Conservation (phyloP, 1,284 basidiomycete genomes). For the Sporisorium exsertum region DNA sequence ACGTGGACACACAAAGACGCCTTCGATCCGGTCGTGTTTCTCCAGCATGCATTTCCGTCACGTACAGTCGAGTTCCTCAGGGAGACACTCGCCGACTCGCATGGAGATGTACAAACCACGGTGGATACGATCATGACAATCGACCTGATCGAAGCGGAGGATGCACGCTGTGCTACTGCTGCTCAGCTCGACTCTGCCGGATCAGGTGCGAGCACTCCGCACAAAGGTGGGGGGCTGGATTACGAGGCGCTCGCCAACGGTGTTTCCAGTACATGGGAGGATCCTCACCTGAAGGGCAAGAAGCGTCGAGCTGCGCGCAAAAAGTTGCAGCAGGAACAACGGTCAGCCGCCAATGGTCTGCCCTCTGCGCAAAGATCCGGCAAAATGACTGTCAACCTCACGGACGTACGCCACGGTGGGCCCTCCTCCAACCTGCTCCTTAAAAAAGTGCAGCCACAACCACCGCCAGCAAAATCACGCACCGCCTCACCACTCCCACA, state of each 20-base stretch:
- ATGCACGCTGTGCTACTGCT: slow-evolving; percentile 26
- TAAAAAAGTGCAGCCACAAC: slow-evolving; percentile 18
- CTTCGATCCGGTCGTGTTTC: slow-evolving; percentile 47
- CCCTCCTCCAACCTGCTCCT: slow-evolving; percentile 16
- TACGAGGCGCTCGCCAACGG: slow-evolving; percentile 50
- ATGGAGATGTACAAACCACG: slow-evolving; percentile 49
- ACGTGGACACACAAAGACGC: slow-evolving; percentile 3
- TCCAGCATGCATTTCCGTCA: slow-evolving; percentile 54
- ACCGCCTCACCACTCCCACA: slow-evolving; percentile 9
- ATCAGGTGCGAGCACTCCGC: neutral
- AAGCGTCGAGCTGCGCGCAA: slow-evolving; percentile 44
- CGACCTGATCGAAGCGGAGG: slow-evolving; percentile 57
- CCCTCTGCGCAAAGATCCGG: slow-evolving; percentile 1
- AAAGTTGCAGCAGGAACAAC: slow-evolving; percentile 37
- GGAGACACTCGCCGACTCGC: slow-evolving; percentile 42
- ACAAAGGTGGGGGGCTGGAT: slow-evolving; percentile 40
- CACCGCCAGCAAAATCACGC: slow-evolving; percentile 2
- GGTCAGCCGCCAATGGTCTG: slow-evolving; percentile 6
- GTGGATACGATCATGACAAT: slow-evolving; percentile 60
- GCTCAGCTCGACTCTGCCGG: neutral
- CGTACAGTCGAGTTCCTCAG: slow-evolving; percentile 49
- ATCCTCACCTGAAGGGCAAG: slow-evolving; percentile 41
- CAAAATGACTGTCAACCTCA: slow-evolving; percentile 54
- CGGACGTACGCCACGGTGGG: slow-evolving; percentile 56
- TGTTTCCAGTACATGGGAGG: slow-evolving; percentile 3